Percentiles rank a stretch among this genome's conserved stretches.
These are phyloP conservation scores for Hydnomerulius pinastri DNA, from an alignment of 768 basidiomycete genomes.

Conservation along the genomic window DNA sequence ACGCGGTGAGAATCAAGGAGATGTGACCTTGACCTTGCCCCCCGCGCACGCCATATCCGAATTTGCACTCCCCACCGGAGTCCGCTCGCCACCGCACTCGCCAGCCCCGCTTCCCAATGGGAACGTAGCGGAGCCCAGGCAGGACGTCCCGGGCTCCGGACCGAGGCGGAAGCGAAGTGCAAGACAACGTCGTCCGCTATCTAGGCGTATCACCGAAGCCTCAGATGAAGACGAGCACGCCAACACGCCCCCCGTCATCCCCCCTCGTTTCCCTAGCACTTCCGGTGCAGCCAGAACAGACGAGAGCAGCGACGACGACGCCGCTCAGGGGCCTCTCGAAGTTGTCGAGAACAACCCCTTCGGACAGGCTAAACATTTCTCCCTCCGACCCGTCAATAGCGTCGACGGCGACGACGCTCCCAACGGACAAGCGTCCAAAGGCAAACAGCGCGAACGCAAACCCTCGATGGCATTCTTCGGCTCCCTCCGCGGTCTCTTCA, in stretches of 20 bases:
- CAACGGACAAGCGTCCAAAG: neutral
- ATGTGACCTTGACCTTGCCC: slow-evolving; percentile 23
- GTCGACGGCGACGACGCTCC: neutral
- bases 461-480: slow-evolving; percentile 27
- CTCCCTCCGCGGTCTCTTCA: slow-evolving; percentile 28
- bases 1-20: neutral
- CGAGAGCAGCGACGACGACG: slow-evolving; percentile 22
- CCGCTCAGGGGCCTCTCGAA: slow-evolving; percentile 15
- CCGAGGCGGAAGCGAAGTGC: slow-evolving; percentile 4
- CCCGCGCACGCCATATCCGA: slow-evolving; percentile 32
- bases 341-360: slow-evolving; percentile 30
- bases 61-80: slow-evolving; percentile 23
- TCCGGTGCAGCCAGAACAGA: neutral
- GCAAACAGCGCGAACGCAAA: slow-evolving; percentile 17
- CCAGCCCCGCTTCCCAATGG: slow-evolving; percentile 1
- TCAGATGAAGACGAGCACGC: slow-evolving; percentile 17
- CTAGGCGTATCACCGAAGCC: slow-evolving; percentile 26
- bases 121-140: neutral
- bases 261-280: neutral
- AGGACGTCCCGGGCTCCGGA: neutral
- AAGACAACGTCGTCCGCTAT: slow-evolving; percentile 20
- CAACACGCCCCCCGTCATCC: neutral
- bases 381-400: neutral
- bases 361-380: slow-evolving; percentile 11
- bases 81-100: slow-evolving; percentile 3